Evolutionary conservation across 2,329 filamentous ascomycete genomes (phyloP), one percentile per base, ranked within the genome.

Genomic region (Fusarium vanettenii): DNA sequence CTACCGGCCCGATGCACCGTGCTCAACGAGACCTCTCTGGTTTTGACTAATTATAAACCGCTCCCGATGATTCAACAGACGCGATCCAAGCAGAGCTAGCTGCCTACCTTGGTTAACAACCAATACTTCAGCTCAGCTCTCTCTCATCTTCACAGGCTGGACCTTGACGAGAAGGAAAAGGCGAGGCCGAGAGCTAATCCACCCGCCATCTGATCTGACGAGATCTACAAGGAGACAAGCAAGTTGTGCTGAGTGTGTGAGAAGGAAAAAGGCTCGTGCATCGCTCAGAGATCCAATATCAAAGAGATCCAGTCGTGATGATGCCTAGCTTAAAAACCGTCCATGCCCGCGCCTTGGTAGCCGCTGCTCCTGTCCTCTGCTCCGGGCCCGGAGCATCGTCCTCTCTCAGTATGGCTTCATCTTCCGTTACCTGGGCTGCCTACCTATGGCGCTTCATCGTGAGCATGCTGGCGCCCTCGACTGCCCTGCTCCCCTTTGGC

Each of bases 1-100:
- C 70, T 76, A 67, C 67, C 76, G 77, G 77, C 74, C 77, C 77
- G 77, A 76, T 79, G 77, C 76, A 76, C 76, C 76, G 75, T 76
- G 75, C 76, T 79, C 67, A 66, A 52, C 60, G 71, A 43, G 62
- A 76, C 48, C 52, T 52, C 22, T 64, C 22, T 64, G 66, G 52
- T 37, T 67, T 75, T 74, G 74, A 76, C 76, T 79, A 79, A 63
- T 72, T 76, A 76, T 75, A 76, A 79, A 67, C 67, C 64, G 65
- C 65, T 75, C 66, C 64, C 68, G 66, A 76, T 69, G 71, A 69
- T 66, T 74, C 73, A 69, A 63, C 48, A 48, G 64, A 60, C 33
- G 45, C 43, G n/a, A 16, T 35, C 33, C 16, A 63, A 69, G 68
- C 66, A 65, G 43, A 60, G 68, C 68, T 62, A 33, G 50, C 27